Base-by-base conservation (phyloP, 1,139 yeast species). In the Wickerhamomyces sp. region DNA sequence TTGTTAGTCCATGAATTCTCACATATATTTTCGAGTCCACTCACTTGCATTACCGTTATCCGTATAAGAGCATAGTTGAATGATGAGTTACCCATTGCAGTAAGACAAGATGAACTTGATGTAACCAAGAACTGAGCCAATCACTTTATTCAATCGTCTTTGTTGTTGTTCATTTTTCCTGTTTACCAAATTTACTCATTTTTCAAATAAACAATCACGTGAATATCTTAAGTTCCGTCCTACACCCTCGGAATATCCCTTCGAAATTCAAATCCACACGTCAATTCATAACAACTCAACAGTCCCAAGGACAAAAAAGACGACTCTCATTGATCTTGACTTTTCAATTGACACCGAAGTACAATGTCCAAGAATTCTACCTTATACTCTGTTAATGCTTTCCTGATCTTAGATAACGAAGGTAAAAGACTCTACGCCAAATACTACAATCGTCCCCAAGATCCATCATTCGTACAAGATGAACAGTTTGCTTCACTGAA, bases 351-450 rank as follows among this genome's bases (percentile, higher is more conserved):
- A 29, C 13, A 10, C 13, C 7, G 4, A 29, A 10, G 13, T 6
- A 10, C 31, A 10, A 78, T 76, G 78, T 73, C 83, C 51, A 68
- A 75, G 44, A 79, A 81, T 59, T 72, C 83, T 46, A 82, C 94
- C 13, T 74, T 90, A 52, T 89, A 91, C 68, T 75, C 96, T 11
- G 78, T 90, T 43, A 76, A 84, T 40, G 91, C 95, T 5, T 75
- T 84, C 44, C 69, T 90, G 57, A 78, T 91, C 57, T 78, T 93
- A 57, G 98, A 91, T 65, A 79, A 75, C 57, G 85, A 84, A 52
- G 96, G 96, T 15, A 76, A 79, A 47, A 75, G 99, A 57, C 68
- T 93, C 43, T 87, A 78, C 61, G 84, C 96, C 54, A 91, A 91
- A 62, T 94, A 93, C 72, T 93, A 84, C 69, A 73, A 73, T 53